Percentiles rank a stretch among this genome's conserved stretches.
Conservation (phyloP, 139 green algal genomes). For the Chlamydomonas applanata region DNA sequence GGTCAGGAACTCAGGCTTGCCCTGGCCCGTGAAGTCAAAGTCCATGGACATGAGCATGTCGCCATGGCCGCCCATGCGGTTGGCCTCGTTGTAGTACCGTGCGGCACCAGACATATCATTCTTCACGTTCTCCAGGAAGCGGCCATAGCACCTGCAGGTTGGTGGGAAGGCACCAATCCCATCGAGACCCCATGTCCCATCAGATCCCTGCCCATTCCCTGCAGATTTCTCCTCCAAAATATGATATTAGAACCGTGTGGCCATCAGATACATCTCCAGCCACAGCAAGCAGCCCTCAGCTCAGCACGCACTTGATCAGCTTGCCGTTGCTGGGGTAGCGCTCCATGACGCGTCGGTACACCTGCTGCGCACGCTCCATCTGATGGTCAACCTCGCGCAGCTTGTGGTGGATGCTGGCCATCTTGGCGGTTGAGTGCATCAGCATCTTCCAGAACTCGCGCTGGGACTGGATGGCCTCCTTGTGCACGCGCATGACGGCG, state of each 20-base stretch:
- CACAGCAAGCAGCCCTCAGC: too few species aligned
- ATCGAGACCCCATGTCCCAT: too few species aligned
- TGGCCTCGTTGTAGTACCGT: conserved; percentile 21
- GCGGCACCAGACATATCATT: conserved; percentile 19
- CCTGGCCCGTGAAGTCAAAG: conserved; percentile 18
- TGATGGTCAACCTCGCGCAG: conserved; percentile 10
- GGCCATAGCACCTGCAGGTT: conserved; percentile 22
- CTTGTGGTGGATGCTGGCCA: conserved; percentile 9
- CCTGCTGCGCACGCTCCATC: not conserved
- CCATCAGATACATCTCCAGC: too few species aligned
- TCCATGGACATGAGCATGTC: conserved; percentile 3
- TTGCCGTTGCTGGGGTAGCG: conserved; percentile 44
- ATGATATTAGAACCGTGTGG: too few species aligned
- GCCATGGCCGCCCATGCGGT: not conserved
- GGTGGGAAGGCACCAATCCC: too few species aligned
- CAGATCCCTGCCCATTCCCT: too few species aligned
- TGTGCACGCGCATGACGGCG: conserved; percentile 24
- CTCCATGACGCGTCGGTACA: conserved; percentile 26
- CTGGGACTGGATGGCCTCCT: conserved; percentile 13
- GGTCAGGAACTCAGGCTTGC: conserved; percentile 28
- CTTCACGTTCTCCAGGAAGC: conserved; percentile 39
- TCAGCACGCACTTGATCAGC: conserved; percentile 23
- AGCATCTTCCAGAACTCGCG: conserved; percentile 24
- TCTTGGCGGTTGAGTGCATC: not conserved
- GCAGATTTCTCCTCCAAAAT: too few species aligned